phyloP scores from a whole-genome alignment of 352 stramenopile genomes.

The Phytophthora sansomeana region DNA sequence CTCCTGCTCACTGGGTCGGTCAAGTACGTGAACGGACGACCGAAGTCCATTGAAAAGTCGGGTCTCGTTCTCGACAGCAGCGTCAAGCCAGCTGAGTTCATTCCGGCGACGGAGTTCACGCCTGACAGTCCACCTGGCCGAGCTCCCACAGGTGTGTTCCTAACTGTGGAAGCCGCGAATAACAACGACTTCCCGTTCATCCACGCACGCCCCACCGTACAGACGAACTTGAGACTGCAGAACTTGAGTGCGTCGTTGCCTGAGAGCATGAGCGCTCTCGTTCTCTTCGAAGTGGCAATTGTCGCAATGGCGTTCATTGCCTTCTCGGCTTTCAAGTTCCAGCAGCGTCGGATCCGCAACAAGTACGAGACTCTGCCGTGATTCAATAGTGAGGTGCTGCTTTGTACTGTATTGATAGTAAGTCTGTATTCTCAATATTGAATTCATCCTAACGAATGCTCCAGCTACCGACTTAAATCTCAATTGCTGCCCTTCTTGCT shows the following conservation, averaged over 20 bases:
- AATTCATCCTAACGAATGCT: too few relatives aligned
- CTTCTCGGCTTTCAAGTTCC: conserved; percentile 36
- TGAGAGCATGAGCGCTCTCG: conserved; percentile 35
- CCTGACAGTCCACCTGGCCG: conserved; percentile 14
- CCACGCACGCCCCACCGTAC: conserved; percentile 18
- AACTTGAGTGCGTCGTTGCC: conserved; percentile 26
- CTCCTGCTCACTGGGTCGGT: conserved; percentile 45
- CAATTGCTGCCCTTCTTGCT: conserved; percentile 28
- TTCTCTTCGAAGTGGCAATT: conserved; percentile 33
- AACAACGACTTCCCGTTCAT: conserved; percentile 31
- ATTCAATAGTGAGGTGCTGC: background rate
- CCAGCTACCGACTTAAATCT: too few relatives aligned
- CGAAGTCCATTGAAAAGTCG: conserved; percentile 41
- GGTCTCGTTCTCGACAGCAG: conserved; percentile 30
- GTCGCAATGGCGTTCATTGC: conserved; percentile 24
- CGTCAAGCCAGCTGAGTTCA: conserved; percentile 18
- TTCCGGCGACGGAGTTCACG: conserved; percentile 7
- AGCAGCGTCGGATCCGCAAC: conserved; percentile 32
- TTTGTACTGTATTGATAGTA: conserved; percentile 10
- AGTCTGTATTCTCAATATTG: conserved; percentile 3
- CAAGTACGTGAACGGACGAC: conserved; percentile 44
- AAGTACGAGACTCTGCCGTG: conserved; percentile 29
- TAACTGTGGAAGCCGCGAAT: conserved; percentile 30
- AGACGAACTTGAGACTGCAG: conserved; percentile 20
- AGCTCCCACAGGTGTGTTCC: conserved; percentile 20